Percentiles rank a stretch among this genome's conserved stretches.
Conservation (phyloP, 176 grass and related monocot genomes). For the Stipa capillata region DNA sequence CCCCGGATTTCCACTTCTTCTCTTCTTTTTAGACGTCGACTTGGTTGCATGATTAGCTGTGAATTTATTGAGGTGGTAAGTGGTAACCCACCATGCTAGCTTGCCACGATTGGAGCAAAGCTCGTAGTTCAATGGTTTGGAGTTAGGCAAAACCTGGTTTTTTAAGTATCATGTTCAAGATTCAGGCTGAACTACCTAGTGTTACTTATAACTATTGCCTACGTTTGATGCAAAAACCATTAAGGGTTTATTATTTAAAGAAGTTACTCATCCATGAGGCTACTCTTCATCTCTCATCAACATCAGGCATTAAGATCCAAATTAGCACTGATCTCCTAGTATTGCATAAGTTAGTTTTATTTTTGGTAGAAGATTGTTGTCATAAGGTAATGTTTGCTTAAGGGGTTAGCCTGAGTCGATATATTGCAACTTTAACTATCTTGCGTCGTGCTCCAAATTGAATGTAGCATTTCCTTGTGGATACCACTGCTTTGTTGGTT, state of each 20-base stretch:
- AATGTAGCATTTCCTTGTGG: not conserved
- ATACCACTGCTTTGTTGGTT: not conserved
- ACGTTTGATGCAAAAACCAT: not conserved
- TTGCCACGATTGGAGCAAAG: not conserved
- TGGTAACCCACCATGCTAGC: not conserved
- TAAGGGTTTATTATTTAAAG: not conserved
- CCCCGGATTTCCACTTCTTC: not conserved
- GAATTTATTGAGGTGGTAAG: not conserved
- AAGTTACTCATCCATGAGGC: not conserved
- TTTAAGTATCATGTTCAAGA: not conserved
- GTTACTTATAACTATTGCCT: not conserved
- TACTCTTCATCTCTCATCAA: not conserved
- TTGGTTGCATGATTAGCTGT: not conserved
- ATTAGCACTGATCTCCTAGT: not conserved
- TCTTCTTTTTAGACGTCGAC: not conserved
- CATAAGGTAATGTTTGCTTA: not conserved
- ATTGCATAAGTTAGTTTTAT: not conserved
- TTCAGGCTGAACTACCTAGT: not conserved
- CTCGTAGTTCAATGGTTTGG: not conserved
- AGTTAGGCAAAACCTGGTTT: not conserved
- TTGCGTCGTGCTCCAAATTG: too few relatives aligned
- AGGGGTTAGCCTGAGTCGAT: not conserved
- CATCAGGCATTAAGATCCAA: not conserved
- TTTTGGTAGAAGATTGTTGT: not conserved
- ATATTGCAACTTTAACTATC: not conserved